phyloP scores from a whole-genome alignment of 257 asterid genomes.

The Solanum neorickii region DNA sequence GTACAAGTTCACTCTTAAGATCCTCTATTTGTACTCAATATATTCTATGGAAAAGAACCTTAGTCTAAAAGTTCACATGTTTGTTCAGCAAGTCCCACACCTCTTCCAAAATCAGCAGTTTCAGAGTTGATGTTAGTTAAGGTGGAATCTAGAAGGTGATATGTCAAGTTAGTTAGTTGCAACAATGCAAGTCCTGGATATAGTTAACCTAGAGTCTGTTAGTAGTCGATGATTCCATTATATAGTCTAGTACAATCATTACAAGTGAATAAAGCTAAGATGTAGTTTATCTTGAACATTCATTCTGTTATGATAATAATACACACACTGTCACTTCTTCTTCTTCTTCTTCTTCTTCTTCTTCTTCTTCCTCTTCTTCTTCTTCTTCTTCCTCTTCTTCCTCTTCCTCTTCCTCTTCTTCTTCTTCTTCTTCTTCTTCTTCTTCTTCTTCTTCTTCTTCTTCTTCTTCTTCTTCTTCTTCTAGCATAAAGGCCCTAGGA shows the following conservation, averaged over 20 bases:
- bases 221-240: background rate
- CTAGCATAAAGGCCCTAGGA: background rate
- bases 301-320: too few relatives aligned
- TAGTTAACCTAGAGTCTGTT: background rate
- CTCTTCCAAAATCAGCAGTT: constrained; percentile 10
- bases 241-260: background rate
- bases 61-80: constrained; percentile 5
- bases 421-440: too few relatives aligned
- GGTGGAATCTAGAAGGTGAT: constrained; percentile 38
- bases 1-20: background rate
- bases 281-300: too few relatives aligned
- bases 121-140: constrained; percentile 5
- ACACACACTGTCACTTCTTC: too few relatives aligned
- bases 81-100: constrained; percentile 12
- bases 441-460: background rate
- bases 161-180: background rate
- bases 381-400: too few relatives aligned
- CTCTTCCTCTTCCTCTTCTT: too few relatives aligned
- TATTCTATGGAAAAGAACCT: background rate
- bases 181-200: background rate
- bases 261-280: too few relatives aligned
- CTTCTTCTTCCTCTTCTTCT: background rate
- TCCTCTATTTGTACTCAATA: background rate
- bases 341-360: too few relatives aligned
- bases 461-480: background rate